Evolutionary conservation across 2,329 filamentous ascomycete genomes (phyloP).

Genomic region (Neofusicoccum ribis): DNA sequence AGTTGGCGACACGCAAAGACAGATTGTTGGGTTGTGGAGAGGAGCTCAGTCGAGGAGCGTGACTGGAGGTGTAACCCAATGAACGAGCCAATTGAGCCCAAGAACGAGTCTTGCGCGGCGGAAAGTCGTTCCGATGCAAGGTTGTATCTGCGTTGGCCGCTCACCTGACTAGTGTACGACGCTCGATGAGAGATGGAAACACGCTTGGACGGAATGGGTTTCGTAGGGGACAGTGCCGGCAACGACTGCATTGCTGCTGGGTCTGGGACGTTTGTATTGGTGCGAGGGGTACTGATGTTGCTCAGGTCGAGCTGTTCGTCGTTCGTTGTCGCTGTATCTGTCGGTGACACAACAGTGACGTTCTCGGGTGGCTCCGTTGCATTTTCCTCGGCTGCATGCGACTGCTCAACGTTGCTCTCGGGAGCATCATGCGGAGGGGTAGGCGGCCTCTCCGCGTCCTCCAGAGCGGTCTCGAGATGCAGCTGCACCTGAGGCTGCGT

Average conservation of each 20-base stretch:
- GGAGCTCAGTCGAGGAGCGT: slow-evolving; percentile 81
- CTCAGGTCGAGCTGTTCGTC: background rate
- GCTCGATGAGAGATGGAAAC: slow-evolving; percentile 68
- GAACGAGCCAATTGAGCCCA: slow-evolving; percentile 89
- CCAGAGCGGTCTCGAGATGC: slow-evolving; percentile 35
- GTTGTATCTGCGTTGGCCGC: slow-evolving; percentile 64
- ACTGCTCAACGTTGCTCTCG: slow-evolving; percentile 16
- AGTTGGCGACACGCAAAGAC: slow-evolving; percentile 79
- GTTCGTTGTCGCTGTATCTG: slow-evolving; percentile 1
- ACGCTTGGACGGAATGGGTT: slow-evolving; percentile 40
- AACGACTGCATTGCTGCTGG: slow-evolving; percentile 3
- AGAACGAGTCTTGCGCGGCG: slow-evolving; percentile 79
- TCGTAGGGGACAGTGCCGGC: slow-evolving; percentile 10
- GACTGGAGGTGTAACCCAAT: slow-evolving; percentile 92
- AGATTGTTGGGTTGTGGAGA: slow-evolving; percentile 78
- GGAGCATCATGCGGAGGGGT: slow-evolving; percentile 39
- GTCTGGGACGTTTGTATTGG: background rate
- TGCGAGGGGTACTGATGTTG: slow-evolving; percentile 7
- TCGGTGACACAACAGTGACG: slow-evolving; percentile 17
- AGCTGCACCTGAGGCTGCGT: slow-evolving; percentile 21
- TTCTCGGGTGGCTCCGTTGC: slow-evolving; percentile 2
- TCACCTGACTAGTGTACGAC: slow-evolving; percentile 70
- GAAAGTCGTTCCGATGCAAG: slow-evolving; percentile 82
- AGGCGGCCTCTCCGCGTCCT: slow-evolving; percentile 29
- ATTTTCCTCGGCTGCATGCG: slow-evolving; percentile 13